Conservation (phyloP, 352 stramenopile genomes). For the Plasmopara viticola region DNA sequence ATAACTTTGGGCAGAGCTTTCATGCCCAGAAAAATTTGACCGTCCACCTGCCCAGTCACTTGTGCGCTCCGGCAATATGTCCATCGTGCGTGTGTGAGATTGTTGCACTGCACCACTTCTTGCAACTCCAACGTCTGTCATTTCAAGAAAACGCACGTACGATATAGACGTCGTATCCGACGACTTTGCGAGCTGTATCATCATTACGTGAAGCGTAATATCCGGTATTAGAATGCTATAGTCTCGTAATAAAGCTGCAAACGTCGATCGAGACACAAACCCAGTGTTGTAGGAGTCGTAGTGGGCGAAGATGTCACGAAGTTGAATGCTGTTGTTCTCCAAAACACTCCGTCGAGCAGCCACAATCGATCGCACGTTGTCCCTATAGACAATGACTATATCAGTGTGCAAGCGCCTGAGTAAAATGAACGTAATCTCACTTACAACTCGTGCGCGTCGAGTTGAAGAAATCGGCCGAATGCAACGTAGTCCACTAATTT, state of each 20-base stretch:
- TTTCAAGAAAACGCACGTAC: constrained; percentile 53
- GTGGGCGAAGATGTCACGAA: constrained; percentile 8
- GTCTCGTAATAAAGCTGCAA: too few species aligned
- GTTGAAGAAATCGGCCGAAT: constrained; percentile 38
- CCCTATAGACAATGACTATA: constrained; percentile 16
- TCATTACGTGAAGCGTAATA: constrained; percentile 36
- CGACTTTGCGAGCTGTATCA: constrained; percentile 40
- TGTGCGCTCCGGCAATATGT: too few species aligned
- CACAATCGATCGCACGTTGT: constrained; percentile 36
- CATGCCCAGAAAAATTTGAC: too few species aligned
- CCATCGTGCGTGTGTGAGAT: too few species aligned
- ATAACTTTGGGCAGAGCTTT: too few species aligned
- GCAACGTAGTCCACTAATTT: constrained; percentile 49
- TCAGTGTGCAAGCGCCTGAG: background rate
- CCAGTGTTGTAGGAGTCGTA: too few species aligned
- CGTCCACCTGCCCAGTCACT: too few species aligned
- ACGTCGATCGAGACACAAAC: too few species aligned
- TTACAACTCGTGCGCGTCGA: constrained; percentile 52
- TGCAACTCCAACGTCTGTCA: constrained; percentile 27
- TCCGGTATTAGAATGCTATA: too few species aligned
- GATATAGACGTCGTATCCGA: constrained; percentile 47
- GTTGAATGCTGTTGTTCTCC: constrained; percentile 28
- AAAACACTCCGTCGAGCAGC: constrained; percentile 23
- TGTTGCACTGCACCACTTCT: constrained; percentile 10
- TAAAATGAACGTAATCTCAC: background rate